Evolutionary conservation across 2,329 filamentous ascomycete species (phyloP).

Genomic region (Furcasterigmium sp.): DNA sequence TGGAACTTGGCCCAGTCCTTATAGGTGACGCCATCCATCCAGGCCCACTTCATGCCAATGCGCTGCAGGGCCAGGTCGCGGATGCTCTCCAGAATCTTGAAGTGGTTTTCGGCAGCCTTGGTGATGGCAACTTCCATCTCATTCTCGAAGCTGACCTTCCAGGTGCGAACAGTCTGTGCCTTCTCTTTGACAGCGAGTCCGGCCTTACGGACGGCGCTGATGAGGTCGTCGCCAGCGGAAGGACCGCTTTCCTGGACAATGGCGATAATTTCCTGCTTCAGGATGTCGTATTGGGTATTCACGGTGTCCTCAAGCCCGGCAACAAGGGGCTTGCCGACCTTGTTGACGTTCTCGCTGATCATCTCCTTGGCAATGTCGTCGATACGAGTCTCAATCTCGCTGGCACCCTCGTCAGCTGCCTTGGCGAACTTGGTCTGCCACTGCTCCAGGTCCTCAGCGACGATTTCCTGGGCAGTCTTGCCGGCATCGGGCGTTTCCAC

Average conservation of each 20-base stretch:
- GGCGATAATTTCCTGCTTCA: conserved; percentile 64
- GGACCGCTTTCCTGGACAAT: conserved; percentile 49
- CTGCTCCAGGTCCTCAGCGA: conserved; percentile 70
- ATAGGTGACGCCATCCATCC: conserved; percentile 93
- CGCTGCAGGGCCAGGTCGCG: conserved; percentile 82
- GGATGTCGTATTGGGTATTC: conserved; percentile 54
- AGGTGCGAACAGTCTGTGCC: conserved; percentile 71
- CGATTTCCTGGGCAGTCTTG: conserved; percentile 57
- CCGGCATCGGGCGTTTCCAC: conserved; percentile 46
- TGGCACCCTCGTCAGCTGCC: conserved; percentile 74
- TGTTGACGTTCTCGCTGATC: conserved; percentile 59
- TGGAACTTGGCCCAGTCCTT: conserved; percentile 97
- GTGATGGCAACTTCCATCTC: conserved; percentile 65
- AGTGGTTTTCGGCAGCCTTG: conserved; percentile 71
- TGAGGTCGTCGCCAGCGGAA: conserved; percentile 36
- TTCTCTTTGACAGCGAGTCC: conserved; percentile 70
- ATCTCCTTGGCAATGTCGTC: conserved; percentile 51
- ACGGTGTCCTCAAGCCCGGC: conserved; percentile 63
- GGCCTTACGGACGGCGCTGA: conserved; percentile 54
- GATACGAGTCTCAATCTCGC: conserved; percentile 66
- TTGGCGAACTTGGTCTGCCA: conserved; percentile 89
- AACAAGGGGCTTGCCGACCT: conserved; percentile 61
- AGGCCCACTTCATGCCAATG: conserved; percentile 92
- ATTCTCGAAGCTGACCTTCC: conserved; percentile 67
- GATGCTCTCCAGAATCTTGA: conserved; percentile 77